These are phyloP conservation scores for Colletotrichum nymphaeae DNA, from an alignment of 2,329 filamentous ascomycete species.

Conservation along the genomic window DNA sequence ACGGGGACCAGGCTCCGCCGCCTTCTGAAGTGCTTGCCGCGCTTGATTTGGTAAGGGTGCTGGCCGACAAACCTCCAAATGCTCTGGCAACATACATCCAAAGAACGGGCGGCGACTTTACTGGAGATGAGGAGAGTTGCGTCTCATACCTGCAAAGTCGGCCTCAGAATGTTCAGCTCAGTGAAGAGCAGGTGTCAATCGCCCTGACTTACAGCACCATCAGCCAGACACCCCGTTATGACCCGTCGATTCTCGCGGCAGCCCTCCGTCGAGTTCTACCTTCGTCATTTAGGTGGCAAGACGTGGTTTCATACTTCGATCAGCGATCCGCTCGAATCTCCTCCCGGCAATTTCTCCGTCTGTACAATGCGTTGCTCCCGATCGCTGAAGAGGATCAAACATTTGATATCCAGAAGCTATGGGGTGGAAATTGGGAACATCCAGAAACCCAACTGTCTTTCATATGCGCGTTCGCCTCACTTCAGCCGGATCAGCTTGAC, in stretches of 20 bases:
- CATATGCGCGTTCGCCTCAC: conserved; percentile 84
- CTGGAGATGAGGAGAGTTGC: conserved; percentile 78
- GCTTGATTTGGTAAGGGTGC: conserved; percentile 74
- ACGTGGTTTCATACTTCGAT: conserved; percentile 84
- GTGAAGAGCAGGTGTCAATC: conserved; percentile 84
- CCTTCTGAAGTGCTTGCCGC: conserved; percentile 78
- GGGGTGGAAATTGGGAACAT: conserved; percentile 91
- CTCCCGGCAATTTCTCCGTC: conserved; percentile 80
- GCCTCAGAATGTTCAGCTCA: conserved; percentile 70
- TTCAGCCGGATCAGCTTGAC: conserved; percentile 81
- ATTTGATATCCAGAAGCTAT: conserved; percentile 88
- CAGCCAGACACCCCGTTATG: conserved; percentile 65
- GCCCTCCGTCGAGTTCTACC: conserved; percentile 72
- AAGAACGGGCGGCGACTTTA: conserved; percentile 78
- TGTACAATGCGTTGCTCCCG: conserved; percentile 83
- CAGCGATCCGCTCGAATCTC: conserved; percentile 81
- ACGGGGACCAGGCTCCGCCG: conserved; percentile 67
- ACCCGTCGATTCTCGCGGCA: conserved; percentile 68
- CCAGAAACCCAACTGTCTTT: conserved; percentile 94
- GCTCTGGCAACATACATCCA: conserved; percentile 76
- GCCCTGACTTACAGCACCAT: conserved; percentile 77
- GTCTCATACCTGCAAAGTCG: conserved; percentile 64
- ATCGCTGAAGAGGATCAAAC: conserved; percentile 71
- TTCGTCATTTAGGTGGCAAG: conserved; percentile 74
- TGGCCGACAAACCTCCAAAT: conserved; percentile 68